These are phyloP conservation scores for Myxozyma udenii DNA, from an alignment of 805 yeast genomes.

Conservation along the genomic window DNA sequence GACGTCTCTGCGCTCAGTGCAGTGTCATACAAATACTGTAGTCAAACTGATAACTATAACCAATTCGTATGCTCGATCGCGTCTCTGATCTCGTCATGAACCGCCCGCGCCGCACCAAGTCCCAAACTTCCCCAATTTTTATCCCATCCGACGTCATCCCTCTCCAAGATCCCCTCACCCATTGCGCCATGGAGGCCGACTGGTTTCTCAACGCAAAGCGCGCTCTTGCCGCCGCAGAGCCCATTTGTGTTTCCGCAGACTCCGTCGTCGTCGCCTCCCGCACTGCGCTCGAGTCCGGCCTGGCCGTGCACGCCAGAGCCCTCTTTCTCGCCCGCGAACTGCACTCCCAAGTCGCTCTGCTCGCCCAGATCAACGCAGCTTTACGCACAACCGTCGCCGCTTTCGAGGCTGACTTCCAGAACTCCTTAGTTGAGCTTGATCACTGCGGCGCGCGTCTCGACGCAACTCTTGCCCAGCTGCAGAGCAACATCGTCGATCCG, in stretches of 20 bases:
- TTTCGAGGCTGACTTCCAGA: conserved; percentile 34
- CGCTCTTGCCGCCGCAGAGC: conserved; percentile 50
- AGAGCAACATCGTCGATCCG: conserved; percentile 40
- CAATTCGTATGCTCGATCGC: no score
- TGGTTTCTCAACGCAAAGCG: conserved; percentile 50
- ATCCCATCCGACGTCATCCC: no score
- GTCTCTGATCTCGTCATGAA: no score
- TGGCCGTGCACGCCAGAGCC: conserved; percentile 45
- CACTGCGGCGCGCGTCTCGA: conserved; percentile 37
- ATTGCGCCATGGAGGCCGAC: conserved; percentile 26
- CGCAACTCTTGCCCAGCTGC: conserved; percentile 38
- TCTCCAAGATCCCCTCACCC: no score
- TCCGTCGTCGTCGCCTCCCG: conserved; percentile 40
- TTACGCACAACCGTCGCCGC: conserved; percentile 24
- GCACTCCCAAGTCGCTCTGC: conserved; percentile 47
- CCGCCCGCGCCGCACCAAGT: no score
- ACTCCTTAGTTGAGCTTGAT: conserved; percentile 39
- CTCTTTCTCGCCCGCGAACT: conserved; percentile 48
- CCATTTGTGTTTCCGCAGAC: conserved; percentile 53
- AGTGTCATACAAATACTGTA: no score
- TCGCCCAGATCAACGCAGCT: conserved; percentile 37
- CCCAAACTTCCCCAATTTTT: no score
- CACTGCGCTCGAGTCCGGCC: conserved; percentile 43
- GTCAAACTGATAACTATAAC: no score
- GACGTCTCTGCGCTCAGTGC: no score